Conservation (phyloP, 352 stramenopile genomes). For the Achlya hypogyna region DNA sequence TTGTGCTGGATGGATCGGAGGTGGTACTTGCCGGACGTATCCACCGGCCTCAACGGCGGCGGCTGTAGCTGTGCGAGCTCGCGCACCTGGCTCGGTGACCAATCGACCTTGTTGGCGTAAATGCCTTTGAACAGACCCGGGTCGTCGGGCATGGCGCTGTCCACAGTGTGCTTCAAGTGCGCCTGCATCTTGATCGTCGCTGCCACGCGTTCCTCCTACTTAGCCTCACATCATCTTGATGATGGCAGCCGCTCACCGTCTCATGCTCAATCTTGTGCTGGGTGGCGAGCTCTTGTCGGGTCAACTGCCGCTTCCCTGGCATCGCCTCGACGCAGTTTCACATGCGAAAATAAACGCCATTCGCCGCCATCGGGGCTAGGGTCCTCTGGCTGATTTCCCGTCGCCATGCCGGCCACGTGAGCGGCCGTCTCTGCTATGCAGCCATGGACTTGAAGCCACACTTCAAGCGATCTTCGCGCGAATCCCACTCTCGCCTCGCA, state of each 20-base stretch:
- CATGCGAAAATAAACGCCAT: too few relatives aligned
- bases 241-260: too few relatives aligned
- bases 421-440: too few relatives aligned
- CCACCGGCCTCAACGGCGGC: conserved; percentile 32
- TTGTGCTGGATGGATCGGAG: conserved; percentile 48
- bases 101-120: conserved; percentile 12
- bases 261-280: neutral
- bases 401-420: too few relatives aligned
- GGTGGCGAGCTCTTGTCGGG: neutral
- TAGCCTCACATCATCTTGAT: too few relatives aligned
- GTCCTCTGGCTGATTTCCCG: too few relatives aligned
- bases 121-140: neutral
- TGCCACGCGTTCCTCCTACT: neutral
- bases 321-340: neutral
- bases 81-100: conserved; percentile 17
- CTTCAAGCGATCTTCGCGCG: too few relatives aligned
- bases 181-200: neutral
- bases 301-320: neutral
- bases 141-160: neutral
- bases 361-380: too few relatives aligned
- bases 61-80: conserved; percentile 36
- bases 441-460: too few relatives aligned
- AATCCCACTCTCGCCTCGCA: too few relatives aligned
- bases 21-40: conserved; percentile 64
- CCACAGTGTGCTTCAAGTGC: neutral